Conservation (phyloP, 768 basidiomycete genomes). For the Amylocystis lapponica region DNA sequence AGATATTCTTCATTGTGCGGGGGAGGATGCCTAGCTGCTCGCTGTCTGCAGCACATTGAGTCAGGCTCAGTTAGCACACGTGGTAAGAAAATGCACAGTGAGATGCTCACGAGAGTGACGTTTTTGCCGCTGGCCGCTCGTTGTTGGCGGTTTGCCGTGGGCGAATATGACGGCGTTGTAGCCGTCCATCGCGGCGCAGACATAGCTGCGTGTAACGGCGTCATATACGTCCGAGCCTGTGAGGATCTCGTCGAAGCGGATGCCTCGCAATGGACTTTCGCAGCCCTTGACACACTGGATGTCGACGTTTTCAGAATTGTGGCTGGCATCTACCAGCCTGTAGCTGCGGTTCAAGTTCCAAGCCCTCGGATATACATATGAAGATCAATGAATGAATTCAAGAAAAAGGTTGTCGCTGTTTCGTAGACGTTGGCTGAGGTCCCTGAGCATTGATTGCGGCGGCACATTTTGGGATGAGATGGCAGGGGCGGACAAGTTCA, state of each 20-base stretch:
- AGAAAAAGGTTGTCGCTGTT: too few species aligned
- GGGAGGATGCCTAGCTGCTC: conserved; percentile 93
- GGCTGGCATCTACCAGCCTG: conserved; percentile 49
- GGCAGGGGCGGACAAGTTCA: not conserved
- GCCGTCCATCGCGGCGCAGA: conserved; percentile 92
- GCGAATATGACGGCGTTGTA: conserved; percentile 97
- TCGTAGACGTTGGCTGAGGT: too few species aligned
- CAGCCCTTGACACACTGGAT: conserved; percentile 46
- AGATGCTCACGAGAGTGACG: conserved; percentile 48
- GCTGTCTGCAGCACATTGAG: conserved; percentile 39
- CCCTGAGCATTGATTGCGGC: not conserved
- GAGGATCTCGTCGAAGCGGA: conserved; percentile 71
- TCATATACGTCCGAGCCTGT: conserved; percentile 74
- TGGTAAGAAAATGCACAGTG: not conserved
- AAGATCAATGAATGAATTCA: too few species aligned
- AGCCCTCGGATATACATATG: too few species aligned
- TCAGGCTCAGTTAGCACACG: not conserved
- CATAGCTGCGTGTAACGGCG: conserved; percentile 70
- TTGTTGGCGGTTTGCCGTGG: conserved; percentile 85
- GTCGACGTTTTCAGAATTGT: conserved; percentile 47
- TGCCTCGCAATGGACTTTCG: conserved; percentile 37
- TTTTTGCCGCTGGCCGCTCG: conserved; percentile 79
- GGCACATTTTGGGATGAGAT: not conserved
- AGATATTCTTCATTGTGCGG: conserved; percentile 87
- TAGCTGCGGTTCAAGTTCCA: conserved; percentile 31